Base-by-base conservation (phyloP, 768 basidiomycete genomes). In the Suillus fuscotomentosus region DNA sequence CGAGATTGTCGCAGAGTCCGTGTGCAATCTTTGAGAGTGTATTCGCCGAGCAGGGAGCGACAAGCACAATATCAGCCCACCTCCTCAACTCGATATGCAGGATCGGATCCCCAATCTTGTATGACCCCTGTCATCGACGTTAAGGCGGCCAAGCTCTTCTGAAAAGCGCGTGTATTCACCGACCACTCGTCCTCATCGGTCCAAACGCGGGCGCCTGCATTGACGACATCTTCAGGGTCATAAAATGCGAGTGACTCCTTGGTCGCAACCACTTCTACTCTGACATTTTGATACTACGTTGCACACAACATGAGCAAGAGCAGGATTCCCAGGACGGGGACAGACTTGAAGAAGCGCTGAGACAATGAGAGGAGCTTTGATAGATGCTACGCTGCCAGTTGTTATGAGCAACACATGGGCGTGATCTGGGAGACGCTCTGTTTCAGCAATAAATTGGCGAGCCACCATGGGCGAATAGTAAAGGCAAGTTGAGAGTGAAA, bases 41-140 rank as follows among this genome's bases (percentile, higher is more conserved):
- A 75, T 97, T 98, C n/a, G 97, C 96, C 1, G 94, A 96, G 72
- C 95, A 98, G 0, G 97, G 97, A 0, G 94, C 95, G 60, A 99
- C 84, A 57, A 99, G 88, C 56, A 99, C 95, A 60, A 98, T 78
- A 71, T 99, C 96, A 54, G 97, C 96, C 97, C 97, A 99, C 62
- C 89, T 81, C 41, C 95, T 79, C 2, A 97, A 87, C 78, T 99
- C 97, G 62, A 99, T 99, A 75, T 99, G 97, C 36, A 98, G 82
- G 63, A 99, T 97, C 0, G 95, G 94, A 70, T 98, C 92, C 1
- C 95, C 93, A 60, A 96, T 86, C 65, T 84, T 84, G 71, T 86
- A 93, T 70, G 83, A 84, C 34, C 80, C 83, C 95, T 96, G 72
- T 22, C 68, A 22, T 13, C 34, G 14, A 1, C 34, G 20, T 22